These are phyloP conservation scores for Pilatotrama ljubarskyi DNA, from an alignment of 768 basidiomycete species.

Conservation along the genomic window DNA sequence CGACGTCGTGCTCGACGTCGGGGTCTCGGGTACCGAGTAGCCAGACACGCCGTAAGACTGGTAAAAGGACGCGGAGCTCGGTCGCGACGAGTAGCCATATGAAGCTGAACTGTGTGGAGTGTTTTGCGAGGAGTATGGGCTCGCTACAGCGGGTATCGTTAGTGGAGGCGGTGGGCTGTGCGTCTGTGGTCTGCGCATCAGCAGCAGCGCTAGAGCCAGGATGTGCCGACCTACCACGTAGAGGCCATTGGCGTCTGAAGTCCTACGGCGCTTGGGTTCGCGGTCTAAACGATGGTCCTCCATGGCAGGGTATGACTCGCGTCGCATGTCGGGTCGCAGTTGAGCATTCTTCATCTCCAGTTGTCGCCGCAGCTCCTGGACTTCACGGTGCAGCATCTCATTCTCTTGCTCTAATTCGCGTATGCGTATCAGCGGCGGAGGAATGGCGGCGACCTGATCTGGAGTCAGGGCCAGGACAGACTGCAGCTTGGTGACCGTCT, in stretches of 20 bases:
- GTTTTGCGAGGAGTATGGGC: slow-evolving; percentile 23
- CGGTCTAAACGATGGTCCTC: slow-evolving; percentile 28
- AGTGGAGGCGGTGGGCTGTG: slow-evolving; percentile 33
- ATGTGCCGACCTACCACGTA: slow-evolving; percentile 27
- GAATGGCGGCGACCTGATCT: slow-evolving; percentile 73
- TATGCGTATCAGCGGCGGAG: slow-evolving; percentile 72
- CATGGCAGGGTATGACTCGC: slow-evolving; percentile 18
- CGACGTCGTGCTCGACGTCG: slow-evolving; percentile 70
- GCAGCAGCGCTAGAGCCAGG: background rate
- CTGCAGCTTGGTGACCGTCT: slow-evolving; percentile 84
- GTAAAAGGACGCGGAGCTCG: slow-evolving; percentile 44
- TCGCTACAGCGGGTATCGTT: slow-evolving; percentile 24
- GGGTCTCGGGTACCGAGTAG: slow-evolving; percentile 70
- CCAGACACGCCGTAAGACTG: slow-evolving; percentile 51
- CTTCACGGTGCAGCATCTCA: slow-evolving; percentile 64
- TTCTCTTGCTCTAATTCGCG: slow-evolving; percentile 86
- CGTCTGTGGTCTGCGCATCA: slow-evolving; percentile 16
- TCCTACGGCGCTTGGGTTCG: slow-evolving; percentile 32
- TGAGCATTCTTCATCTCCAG: slow-evolving; percentile 38
- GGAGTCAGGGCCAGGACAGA: slow-evolving; percentile 69
- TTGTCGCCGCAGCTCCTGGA: slow-evolving; percentile 71
- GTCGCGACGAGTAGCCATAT: slow-evolving; percentile 15
- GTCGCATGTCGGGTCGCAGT: slow-evolving; percentile 26
- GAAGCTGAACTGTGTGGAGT: slow-evolving; percentile 13
- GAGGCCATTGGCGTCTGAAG: slow-evolving; percentile 27